Evolutionary conservation across 495 filamentous ascomycete genomes (phyloP).

Genomic region (Aspergillus carlsbadensis): DNA sequence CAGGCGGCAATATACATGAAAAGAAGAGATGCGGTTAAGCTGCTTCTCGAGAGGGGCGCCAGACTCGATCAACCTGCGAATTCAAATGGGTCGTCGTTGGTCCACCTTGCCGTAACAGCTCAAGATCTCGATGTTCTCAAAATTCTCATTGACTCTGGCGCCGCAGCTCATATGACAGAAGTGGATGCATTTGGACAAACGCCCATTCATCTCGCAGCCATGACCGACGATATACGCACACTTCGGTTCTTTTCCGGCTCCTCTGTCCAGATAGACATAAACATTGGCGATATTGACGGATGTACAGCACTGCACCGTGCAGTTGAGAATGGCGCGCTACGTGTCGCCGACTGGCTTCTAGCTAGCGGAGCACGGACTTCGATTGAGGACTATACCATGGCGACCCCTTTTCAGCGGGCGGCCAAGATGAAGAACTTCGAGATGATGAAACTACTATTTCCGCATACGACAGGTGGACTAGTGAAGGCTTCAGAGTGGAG

Average conservation of each 20-base stretch:
- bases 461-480: not conserved
- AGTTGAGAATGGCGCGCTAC: not conserved
- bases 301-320: not conserved
- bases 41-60: not conserved
- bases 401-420: not conserved
- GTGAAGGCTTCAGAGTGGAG: slow-evolving; percentile 4
- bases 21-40: not conserved
- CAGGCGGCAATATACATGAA: not conserved
- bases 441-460: not conserved
- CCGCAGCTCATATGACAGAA: not conserved
- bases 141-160: not conserved
- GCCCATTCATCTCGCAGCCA: not conserved
- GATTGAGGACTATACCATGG: not conserved
- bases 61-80: not conserved
- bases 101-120: too few relatives aligned
- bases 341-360: not conserved
- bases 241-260: not conserved
- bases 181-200: not conserved
- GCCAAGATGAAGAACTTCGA: not conserved
- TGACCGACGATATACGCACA: not conserved
- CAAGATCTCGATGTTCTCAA: too few relatives aligned
- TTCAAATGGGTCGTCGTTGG: not conserved
- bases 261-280: not conserved
- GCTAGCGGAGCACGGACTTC: not conserved
- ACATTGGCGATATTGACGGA: not conserved